Conservation (phyloP, 2,329 filamentous ascomycete genomes). For the Zasmidium citrigriseum region DNA sequence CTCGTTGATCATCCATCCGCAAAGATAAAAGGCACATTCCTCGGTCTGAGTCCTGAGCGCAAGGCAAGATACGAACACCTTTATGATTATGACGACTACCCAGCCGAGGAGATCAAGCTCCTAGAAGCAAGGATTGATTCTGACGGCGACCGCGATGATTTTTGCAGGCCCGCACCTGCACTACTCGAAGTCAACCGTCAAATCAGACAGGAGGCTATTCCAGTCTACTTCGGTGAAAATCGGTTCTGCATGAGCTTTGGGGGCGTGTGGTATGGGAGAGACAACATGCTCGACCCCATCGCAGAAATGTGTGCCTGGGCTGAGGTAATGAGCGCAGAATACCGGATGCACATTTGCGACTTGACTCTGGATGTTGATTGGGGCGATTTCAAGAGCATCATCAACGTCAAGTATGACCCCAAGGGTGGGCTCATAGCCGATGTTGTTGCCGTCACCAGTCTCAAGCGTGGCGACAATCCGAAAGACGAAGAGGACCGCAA, state of each 20-base stretch:
- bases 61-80: too few species aligned
- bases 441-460: neutral
- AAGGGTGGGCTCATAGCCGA: neutral
- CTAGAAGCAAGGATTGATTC: neutral
- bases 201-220: neutral
- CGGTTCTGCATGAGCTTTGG: neutral
- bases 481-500: neutral
- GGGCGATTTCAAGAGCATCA: neutral
- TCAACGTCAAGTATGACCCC: neutral
- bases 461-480: too few species aligned
- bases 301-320: neutral
- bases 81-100: too few species aligned
- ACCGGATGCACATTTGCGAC: neutral
- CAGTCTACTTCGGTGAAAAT: neutral
- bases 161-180: neutral
- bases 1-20: too few species aligned
- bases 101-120: too few species aligned
- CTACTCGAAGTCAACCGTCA: neutral
- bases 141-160: neutral
- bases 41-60: neutral
- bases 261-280: too few species aligned
- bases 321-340: neutral
- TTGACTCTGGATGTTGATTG: neutral
- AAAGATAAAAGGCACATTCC: neutral
- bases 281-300: neutral